Base-by-base conservation (phyloP, 2,329 filamentous ascomycete genomes). In the Hypoxylon sp. region DNA sequence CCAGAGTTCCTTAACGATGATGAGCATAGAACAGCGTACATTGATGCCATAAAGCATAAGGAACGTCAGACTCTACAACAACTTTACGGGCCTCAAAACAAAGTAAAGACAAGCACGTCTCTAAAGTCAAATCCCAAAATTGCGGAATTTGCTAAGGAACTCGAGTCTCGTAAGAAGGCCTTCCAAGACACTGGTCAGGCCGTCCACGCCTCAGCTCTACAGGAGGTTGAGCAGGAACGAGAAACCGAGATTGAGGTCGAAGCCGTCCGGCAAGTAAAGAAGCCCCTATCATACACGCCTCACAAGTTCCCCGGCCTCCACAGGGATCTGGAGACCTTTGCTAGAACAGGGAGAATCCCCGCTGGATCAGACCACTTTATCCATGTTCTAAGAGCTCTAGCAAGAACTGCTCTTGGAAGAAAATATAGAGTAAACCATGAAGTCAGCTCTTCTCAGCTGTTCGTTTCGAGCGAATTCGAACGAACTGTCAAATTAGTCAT, bases 221-320 rank as follows among this genome's bases (percentile, higher is more conserved):
- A 90, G 52, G 90, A 92, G 60, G 89, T 86, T 0, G 85, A 86
- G 42, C 83, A 86, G 64, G 87, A 91, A 69, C 79, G 88, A 14
- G 88, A 91, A 66, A 83, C 90, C 0, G 87, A 86, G 2, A 82
- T 85, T 14, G 84, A 91, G 68, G 82, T 90, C 0, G 87, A 91
- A 63, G 79, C 82, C 5, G 83, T 89, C 0, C 84, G 88, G 0
- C 83, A 90, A 68, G 78, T 85, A 1, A 83, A 90, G 72, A 84
- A 81, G 29, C 84, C 82, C 0, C 39, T 76, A 0, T 75, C 81
- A 0, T 83, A 81, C 61, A 73, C 72, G 0, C 74, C 85, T 0
- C 74, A 83, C 0, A 65, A 67, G 0, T 86, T 86, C 42, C 76
- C 80, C 0, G 82, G 83, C 0, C 80, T 91, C 0, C 81, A 88